Evolutionary conservation across 2,329 filamentous ascomycete species (phyloP).

Genomic region (Akanthomyces dipterigenus): DNA sequence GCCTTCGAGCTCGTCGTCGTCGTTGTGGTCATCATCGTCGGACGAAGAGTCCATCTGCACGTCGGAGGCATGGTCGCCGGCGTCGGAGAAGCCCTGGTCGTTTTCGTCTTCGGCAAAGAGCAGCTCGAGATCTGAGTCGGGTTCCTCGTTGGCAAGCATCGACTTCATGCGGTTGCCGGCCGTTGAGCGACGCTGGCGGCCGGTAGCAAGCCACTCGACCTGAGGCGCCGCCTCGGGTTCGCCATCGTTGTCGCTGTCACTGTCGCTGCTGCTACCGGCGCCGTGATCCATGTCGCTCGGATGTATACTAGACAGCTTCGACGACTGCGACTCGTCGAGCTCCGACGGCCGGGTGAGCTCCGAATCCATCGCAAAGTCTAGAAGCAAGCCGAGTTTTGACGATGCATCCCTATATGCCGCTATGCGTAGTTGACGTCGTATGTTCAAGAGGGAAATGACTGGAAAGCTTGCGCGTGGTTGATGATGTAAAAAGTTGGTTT

Average conservation of each 20-base stretch:
- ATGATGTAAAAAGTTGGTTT: neutral
- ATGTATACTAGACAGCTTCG: constrained; percentile 18
- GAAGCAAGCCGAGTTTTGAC: neutral
- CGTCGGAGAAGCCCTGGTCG: constrained; percentile 64
- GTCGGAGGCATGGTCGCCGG: constrained; percentile 62
- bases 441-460: neutral
- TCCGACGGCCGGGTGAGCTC: constrained; percentile 24
- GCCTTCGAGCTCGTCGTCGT: constrained; percentile 68
- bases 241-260: constrained; percentile 31
- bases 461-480: neutral
- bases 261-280: constrained; percentile 18
- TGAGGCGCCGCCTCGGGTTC: constrained; percentile 24
- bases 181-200: constrained; percentile 68
- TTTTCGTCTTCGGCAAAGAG: constrained; percentile 70
- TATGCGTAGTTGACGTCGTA: neutral
- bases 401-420: constrained; percentile 1
- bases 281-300: constrained; percentile 23
- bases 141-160: constrained; percentile 68
- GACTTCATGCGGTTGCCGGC: constrained; percentile 79
- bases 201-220: constrained; percentile 66
- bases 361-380: constrained; percentile 21
- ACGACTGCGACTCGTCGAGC: constrained; percentile 27
- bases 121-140: constrained; percentile 61
- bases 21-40: constrained; percentile 69
- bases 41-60: constrained; percentile 81